Percentiles rank a stretch among this genome's conserved stretches.
Conservation (phyloP, 164 flowering plant genomes). For the Stephania yunnanensis region DNA sequence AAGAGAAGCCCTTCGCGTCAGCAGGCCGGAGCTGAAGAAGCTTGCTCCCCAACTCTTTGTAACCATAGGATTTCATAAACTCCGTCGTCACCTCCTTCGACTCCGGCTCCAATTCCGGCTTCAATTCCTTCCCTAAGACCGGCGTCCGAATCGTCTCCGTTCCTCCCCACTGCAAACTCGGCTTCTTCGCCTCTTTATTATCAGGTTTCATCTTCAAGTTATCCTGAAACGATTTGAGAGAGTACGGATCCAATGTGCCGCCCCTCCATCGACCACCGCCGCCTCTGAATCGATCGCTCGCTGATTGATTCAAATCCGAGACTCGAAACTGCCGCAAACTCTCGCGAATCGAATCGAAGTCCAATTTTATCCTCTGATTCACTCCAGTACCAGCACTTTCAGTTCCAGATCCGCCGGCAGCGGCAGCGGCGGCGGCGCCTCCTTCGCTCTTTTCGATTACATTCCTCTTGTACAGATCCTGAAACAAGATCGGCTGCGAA, state of each 20-base stretch:
- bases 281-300: neutral
- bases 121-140: slow-evolving; percentile 31
- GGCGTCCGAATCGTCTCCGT: slow-evolving; percentile 21
- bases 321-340: slow-evolving; percentile 26
- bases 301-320: neutral
- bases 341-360: slow-evolving; percentile 32
- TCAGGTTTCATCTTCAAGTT: slow-evolving; percentile 28
- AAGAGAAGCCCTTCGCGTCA: slow-evolving; percentile 39
- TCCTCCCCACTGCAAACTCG: slow-evolving; percentile 18
- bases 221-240: slow-evolving; percentile 21
- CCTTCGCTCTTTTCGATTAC: slow-evolving; percentile 14
- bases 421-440: neutral
- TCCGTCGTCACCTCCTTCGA: slow-evolving; percentile 23
- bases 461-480: slow-evolving; percentile 39
- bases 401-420: neutral
- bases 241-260: slow-evolving; percentile 12
- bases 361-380: neutral
- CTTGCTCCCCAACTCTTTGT: slow-evolving; percentile 55
- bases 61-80: slow-evolving; percentile 37
- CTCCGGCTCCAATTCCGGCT: slow-evolving; percentile 13
- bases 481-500: slow-evolving; percentile 31
- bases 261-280: slow-evolving; percentile 5
- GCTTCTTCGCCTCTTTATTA: neutral
- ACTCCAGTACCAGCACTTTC: no score
- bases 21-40: slow-evolving; percentile 52